Percentiles rank a stretch among this genome's conserved stretches.
Evolutionary conservation across 164 flowering plant genomes (phyloP).

Genomic region (Liriodendron chinense): DNA sequence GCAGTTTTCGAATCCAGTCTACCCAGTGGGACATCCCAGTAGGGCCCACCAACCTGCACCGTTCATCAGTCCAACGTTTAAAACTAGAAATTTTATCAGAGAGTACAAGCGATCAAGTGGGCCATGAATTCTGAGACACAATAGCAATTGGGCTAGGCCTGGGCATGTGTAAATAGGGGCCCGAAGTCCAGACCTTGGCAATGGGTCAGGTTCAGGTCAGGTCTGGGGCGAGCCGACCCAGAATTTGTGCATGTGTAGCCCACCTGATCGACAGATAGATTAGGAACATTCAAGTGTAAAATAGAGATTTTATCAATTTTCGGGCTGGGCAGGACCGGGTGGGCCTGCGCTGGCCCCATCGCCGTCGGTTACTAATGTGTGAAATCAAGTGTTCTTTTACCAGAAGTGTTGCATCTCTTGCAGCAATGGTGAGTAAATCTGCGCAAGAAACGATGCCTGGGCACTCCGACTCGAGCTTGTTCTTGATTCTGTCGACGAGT

Average conservation of each 20-base stretch:
- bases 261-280: not conserved
- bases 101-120: not conserved
- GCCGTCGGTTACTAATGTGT: no score
- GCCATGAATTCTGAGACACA: not conserved
- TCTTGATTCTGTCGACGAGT: conserved; percentile 72
- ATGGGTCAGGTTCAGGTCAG: no score
- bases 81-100: not conserved
- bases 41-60: conserved; percentile 89
- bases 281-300: not conserved
- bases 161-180: no score
- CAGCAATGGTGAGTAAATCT: conserved; percentile 87
- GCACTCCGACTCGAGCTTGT: conserved; percentile 83
- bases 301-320: no score
- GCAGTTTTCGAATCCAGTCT: conserved; percentile 79
- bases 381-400: conserved; percentile 33
- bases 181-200: no score
- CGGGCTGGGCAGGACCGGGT: no score
- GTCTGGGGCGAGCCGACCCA: no score
- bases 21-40: conserved; percentile 92
- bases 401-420: conserved; percentile 90
- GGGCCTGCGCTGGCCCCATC: no score
- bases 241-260: no score
- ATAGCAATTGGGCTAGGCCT: no score
- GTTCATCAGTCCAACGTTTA: not conserved
- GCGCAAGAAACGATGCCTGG: conserved; percentile 92